Evolutionary conservation across 108 stramenopile species (phyloP).

Genomic region (Nitzschia inconspicua): DNA sequence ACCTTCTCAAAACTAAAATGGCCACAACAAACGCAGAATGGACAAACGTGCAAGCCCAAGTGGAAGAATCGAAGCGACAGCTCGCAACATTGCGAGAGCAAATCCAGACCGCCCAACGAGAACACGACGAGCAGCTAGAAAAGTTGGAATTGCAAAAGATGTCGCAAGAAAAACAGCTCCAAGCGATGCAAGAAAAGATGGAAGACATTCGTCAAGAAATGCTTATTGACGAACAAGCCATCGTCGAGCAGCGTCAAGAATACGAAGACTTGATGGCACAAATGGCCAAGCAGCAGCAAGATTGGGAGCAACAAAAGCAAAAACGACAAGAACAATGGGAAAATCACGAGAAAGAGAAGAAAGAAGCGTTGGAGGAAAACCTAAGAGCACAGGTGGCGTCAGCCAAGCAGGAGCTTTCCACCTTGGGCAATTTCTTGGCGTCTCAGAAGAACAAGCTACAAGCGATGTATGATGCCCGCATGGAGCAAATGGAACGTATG

Average conservation of each 20-base stretch:
- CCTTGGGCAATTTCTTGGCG: constrained; percentile 16
- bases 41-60: constrained; percentile 12
- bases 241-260: constrained; percentile 32
- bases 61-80: constrained; percentile 9
- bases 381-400: constrained; percentile 22
- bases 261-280: constrained; percentile 9
- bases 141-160: constrained; percentile 5
- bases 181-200: constrained; percentile 23
- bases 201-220: constrained; percentile 29
- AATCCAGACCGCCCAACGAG: background rate
- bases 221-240: constrained; percentile 37
- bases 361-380: constrained; percentile 22
- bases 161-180: constrained; percentile 10
- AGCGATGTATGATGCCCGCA: constrained; percentile 11
- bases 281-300: constrained; percentile 9
- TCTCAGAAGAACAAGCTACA: constrained; percentile 13
- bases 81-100: background rate
- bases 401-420: constrained; percentile 26
- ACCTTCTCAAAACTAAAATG: constrained; percentile 28
- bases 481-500: constrained; percentile 18
- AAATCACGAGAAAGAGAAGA: constrained; percentile 16
- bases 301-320: constrained; percentile 14
- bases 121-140: constrained; percentile 9
- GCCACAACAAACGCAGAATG: constrained; percentile 21
- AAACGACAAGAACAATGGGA: constrained; percentile 11